Conservation (phyloP, 257 asterid species). For the Thymus mandschuricus region DNA sequence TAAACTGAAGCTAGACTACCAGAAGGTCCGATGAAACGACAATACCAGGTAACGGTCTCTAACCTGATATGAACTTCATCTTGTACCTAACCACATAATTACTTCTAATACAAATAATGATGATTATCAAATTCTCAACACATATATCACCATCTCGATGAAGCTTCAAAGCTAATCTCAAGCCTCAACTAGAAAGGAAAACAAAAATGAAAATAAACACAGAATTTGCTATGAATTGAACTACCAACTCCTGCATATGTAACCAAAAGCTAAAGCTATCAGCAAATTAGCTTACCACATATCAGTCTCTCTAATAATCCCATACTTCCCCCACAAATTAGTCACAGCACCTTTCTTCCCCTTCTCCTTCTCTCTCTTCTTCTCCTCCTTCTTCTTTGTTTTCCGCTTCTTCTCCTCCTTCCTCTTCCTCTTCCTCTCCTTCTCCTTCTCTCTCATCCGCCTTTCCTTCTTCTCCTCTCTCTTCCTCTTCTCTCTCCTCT, state of each 20-base stretch:
- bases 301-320: conserved; percentile 94
- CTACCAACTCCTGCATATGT: neutral
- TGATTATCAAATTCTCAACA: neutral
- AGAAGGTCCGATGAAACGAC: neutral
- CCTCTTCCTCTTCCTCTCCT: conserved; percentile 38
- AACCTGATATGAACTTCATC: neutral
- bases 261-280: conserved; percentile 1
- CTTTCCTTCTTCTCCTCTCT: conserved; percentile 54
- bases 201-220: neutral
- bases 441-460: conserved; percentile 51
- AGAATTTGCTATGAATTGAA: neutral
- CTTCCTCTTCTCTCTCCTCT: conserved; percentile 57
- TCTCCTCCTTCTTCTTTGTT: conserved; percentile 46
- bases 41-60: conserved; percentile 9
- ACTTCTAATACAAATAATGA: no score
- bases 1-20: neutral
- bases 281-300: conserved; percentile 67
- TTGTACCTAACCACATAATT: neutral
- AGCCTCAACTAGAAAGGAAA: neutral
- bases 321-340: conserved; percentile 90
- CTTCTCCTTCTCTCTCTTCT: conserved; percentile 57
- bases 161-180: neutral
- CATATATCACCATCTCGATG: neutral
- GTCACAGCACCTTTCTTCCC: conserved; percentile 88
- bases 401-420: conserved; percentile 43